A percentile compares a stretch with the other conserved stretches of the same genome.
Evolutionary conservation across 2,329 filamentous ascomycete genomes (phyloP).

Genomic region (Leptosphaerulina australis): DNA sequence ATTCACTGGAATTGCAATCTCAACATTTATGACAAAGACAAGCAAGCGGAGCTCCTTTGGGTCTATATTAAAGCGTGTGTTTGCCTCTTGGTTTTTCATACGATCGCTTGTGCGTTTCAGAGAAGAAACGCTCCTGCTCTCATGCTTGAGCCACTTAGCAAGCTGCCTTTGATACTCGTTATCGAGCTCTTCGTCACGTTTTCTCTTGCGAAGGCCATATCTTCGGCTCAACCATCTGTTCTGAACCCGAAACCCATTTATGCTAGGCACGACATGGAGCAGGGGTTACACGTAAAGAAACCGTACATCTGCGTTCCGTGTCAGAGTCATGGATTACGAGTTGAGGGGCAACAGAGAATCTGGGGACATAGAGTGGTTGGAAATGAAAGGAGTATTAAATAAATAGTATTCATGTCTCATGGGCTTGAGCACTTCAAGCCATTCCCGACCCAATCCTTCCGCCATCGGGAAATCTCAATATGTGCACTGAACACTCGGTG

Average conservation of each 20-base stretch:
- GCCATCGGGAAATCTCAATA: slow-evolving; percentile 6
- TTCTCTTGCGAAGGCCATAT: slow-evolving; percentile 70
- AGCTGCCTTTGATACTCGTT: slow-evolving; percentile 85
- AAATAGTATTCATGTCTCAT: slow-evolving; percentile 39
- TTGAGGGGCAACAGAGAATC: neutral
- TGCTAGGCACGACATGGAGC: too few relatives aligned
- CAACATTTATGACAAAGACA: slow-evolving; percentile 7
- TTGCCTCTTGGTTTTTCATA: slow-evolving; percentile 73
- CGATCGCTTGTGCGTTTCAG: slow-evolving; percentile 83
- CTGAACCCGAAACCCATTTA: too few relatives aligned
- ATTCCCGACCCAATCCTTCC: slow-evolving; percentile 19
- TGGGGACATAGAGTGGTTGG: neutral
- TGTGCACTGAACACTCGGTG: neutral
- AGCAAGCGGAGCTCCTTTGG: neutral
- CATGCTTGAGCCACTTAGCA: slow-evolving; percentile 87
- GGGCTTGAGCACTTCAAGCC: slow-evolving; percentile 47
- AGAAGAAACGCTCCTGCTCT: slow-evolving; percentile 81
- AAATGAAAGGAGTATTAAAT: slow-evolving; percentile 11
- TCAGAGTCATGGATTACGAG: neutral
- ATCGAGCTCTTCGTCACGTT: slow-evolving; percentile 76
- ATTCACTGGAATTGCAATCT: slow-evolving; percentile 1
- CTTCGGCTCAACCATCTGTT: too few relatives aligned
- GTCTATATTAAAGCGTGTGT: neutral
- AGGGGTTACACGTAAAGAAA: too few relatives aligned
- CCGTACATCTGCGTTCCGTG: neutral